Conservation (phyloP, 192 early-diverging fungal species). For the Coemansia asiatica region DNA sequence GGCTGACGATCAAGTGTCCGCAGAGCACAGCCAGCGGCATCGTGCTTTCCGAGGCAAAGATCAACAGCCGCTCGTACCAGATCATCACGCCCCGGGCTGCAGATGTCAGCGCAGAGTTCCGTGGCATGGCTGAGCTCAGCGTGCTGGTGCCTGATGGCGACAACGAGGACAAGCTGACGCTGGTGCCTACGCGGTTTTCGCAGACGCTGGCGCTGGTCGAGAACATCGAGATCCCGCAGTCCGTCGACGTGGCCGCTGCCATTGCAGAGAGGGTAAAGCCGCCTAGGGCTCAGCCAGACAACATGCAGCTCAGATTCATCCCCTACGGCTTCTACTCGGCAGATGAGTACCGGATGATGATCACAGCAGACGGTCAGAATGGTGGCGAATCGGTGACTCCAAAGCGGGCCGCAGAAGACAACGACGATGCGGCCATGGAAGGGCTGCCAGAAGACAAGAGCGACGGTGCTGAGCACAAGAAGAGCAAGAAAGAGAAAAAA, state of each 20-base stretch:
- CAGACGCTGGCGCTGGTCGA: slow-evolving; percentile 39
- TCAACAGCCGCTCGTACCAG: slow-evolving; percentile 19
- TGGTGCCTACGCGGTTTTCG: slow-evolving; percentile 28
- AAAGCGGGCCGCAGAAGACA: no score
- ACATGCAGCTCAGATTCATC: slow-evolving; percentile 50
- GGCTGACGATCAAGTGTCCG: slow-evolving; percentile 44
- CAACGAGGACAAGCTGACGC: slow-evolving; percentile 15
- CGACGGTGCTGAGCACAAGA: slow-evolving; percentile 6
- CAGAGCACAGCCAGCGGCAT: slow-evolving; percentile 26
- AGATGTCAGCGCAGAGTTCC: slow-evolving; percentile 23
- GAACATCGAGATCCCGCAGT: slow-evolving; percentile 33
- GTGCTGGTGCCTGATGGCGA: slow-evolving; percentile 45
- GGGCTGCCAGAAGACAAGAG: no score
- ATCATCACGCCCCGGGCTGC: slow-evolving; percentile 20
- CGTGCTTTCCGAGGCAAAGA: slow-evolving; percentile 12
- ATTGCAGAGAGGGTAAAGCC: slow-evolving; percentile 22
- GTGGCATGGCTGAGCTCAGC: slow-evolving; percentile 47
- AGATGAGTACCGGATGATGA: slow-evolving; percentile 27
- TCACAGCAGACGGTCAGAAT: no score
- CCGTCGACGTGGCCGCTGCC: slow-evolving; percentile 16
- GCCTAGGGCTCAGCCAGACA: slow-evolving; percentile 35
- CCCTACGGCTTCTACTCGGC: slow-evolving; percentile 54
- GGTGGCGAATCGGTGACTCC: no score
- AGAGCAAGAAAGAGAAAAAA: slow-evolving; percentile 18
- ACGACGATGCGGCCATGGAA: no score